Conservation (phyloP, 1,284 basidiomycete genomes). For the Pascua guehoae region DNA sequence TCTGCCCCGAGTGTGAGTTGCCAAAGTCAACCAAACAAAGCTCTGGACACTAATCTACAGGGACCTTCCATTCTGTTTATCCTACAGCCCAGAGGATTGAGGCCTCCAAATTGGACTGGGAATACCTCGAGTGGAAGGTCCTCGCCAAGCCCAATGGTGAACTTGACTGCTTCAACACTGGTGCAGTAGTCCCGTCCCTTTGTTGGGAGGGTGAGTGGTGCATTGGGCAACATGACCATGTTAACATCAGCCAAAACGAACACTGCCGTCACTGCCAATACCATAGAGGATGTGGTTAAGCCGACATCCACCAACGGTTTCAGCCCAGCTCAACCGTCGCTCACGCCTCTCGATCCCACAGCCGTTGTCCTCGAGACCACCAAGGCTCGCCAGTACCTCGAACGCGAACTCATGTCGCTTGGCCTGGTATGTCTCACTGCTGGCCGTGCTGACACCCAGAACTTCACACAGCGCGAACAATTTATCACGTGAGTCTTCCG, state of each 20-base stretch:
- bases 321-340: constrained; percentile 7
- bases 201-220: constrained; percentile 39
- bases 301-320: no score
- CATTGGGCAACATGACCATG: no score
- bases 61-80: background rate
- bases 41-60: background rate
- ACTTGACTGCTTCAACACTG: constrained; percentile 12
- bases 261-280: constrained; percentile 10
- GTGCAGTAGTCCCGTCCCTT: constrained; percentile 34
- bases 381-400: constrained; percentile 46
- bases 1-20: background rate
- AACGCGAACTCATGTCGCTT: constrained; percentile 42
- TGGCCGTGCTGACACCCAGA: background rate
- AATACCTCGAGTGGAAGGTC: constrained; percentile 34
- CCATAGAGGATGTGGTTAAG: no score
- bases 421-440: constrained; percentile 25
- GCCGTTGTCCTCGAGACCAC: constrained; percentile 40
- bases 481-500: background rate
- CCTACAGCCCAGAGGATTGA: background rate
- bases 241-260: background rate
- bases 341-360: constrained; percentile 11
- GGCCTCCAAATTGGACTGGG: constrained; percentile 1
- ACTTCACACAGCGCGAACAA: background rate
- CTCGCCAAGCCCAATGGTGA: constrained; percentile 29
- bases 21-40: background rate